Conservation (phyloP, 2,329 filamentous ascomycete genomes). For the Seiridium cupressi region DNA sequence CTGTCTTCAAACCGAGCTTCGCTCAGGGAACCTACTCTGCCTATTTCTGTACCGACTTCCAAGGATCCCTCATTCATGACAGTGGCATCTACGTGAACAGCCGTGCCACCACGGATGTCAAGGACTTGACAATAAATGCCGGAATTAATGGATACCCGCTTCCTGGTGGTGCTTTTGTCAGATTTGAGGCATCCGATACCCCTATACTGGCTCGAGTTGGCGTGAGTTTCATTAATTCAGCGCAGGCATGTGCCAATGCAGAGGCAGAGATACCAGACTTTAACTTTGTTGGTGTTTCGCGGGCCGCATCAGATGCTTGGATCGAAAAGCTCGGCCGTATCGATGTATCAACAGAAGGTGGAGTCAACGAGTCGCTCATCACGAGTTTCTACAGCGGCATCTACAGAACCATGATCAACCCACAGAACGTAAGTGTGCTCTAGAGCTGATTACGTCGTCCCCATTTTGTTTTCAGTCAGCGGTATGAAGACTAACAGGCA, state of each 20-base stretch:
- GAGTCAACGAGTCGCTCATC: conserved; percentile 52
- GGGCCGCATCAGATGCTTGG: conserved; percentile 58
- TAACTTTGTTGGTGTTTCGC: conserved; percentile 55
- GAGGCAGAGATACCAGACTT: conserved; percentile 68
- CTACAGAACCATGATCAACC: conserved; percentile 71
- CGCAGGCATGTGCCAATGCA: conserved; percentile 66
- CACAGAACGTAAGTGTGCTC: conserved; percentile 51
- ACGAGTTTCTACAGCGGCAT: conserved; percentile 69
- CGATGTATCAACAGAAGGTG: conserved; percentile 47
- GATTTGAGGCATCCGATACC: conserved; percentile 50
- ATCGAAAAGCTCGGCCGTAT: conserved; percentile 59
- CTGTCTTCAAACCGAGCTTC: conserved; percentile 63
- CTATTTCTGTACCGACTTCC: conserved; percentile 68
- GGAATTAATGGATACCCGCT: conserved; percentile 53
- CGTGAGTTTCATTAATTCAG: conserved; percentile 65
- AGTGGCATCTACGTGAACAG: conserved; percentile 61
- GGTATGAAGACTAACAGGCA: not conserved
- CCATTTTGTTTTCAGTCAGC: too few species aligned
- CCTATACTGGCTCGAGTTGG: conserved; percentile 65
- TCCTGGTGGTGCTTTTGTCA: conserved; percentile 62
- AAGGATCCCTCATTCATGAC: conserved; percentile 54
- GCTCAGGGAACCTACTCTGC: conserved; percentile 58
- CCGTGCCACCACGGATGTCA: conserved; percentile 45
- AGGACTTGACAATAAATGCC: conserved; percentile 45
- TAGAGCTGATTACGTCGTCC: too few species aligned